Evolutionary conservation across 805 yeast genomes (phyloP).

Genomic region (Metschnikowia dekortorum): DNA sequence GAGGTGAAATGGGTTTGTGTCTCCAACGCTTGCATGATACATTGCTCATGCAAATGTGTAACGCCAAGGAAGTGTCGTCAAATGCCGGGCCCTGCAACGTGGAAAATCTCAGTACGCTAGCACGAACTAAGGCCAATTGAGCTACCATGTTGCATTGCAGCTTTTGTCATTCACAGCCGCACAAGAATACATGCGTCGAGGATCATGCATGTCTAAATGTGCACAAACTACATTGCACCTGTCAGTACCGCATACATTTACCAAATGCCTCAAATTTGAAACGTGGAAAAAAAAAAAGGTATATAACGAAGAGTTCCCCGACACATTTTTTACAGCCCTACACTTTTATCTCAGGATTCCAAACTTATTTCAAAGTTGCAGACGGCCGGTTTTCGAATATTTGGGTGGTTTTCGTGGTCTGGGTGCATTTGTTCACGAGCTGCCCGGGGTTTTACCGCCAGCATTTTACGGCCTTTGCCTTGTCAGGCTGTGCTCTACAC

Average conservation of each 20-base stretch:
- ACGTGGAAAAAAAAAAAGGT: too few species aligned
- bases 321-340: too few species aligned
- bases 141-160: background rate
- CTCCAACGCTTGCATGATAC: background rate
- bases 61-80: background rate
- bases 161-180: background rate
- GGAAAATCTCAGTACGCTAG: background rate
- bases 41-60: background rate
- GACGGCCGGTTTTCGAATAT: too few species aligned
- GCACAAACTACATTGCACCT: background rate
- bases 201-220: background rate
- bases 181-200: background rate
- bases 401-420: too few species aligned
- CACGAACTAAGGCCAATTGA: background rate
- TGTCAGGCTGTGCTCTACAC: background rate
- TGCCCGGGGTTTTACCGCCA: background rate
- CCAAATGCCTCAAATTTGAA: too few species aligned
- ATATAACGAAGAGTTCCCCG: background rate
- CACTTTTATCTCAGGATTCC: too few species aligned
- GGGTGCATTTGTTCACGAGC: too few species aligned
- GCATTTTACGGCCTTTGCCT: background rate
- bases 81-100: background rate
- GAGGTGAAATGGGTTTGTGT: background rate
- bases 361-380: too few species aligned
- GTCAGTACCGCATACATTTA: too few species aligned